Percentiles rank a stretch among this genome's conserved stretches.
Conservation (phyloP, 352 stramenopile genomes). For the Globisporangium emineosum region DNA sequence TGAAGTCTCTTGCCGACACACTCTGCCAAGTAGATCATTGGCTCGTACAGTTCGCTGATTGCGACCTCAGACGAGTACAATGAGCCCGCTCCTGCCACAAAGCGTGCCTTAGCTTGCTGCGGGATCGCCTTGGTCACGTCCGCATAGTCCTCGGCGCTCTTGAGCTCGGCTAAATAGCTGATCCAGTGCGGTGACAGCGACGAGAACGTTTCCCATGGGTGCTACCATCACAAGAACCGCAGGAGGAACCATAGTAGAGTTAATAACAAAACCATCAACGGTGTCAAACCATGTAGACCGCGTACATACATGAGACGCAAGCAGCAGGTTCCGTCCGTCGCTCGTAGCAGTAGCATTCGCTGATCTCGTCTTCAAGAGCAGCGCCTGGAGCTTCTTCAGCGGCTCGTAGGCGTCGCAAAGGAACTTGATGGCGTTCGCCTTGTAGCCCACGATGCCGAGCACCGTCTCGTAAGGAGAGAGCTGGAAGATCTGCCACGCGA, state of each 20-base stretch:
- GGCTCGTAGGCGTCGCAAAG: slow-evolving; percentile 65
- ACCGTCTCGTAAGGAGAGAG: slow-evolving; percentile 74
- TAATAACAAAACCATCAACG: too few relatives aligned
- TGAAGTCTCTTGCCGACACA: slow-evolving; percentile 15
- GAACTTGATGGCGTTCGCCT: slow-evolving; percentile 60
- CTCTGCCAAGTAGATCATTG: slow-evolving; percentile 73
- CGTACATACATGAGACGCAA: slow-evolving; percentile 46
- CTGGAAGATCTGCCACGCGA: slow-evolving; percentile 82
- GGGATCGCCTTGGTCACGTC: slow-evolving; percentile 47
- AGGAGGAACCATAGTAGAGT: too few relatives aligned
- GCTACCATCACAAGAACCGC: slow-evolving; percentile 27
- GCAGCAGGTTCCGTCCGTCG: slow-evolving; percentile 20
- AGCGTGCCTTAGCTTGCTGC: slow-evolving; percentile 41
- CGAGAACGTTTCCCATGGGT: slow-evolving; percentile 87
- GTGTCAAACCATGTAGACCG: too few relatives aligned
- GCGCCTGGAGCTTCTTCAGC: slow-evolving; percentile 52
- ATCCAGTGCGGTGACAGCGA: slow-evolving; percentile 69
- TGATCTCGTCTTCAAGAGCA: slow-evolving; percentile 37
- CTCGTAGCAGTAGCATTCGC: slow-evolving; percentile 5
- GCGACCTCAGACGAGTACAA: slow-evolving; percentile 30
- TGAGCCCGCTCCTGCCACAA: slow-evolving; percentile 34
- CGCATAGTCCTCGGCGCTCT: slow-evolving; percentile 43
- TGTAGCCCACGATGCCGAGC: slow-evolving; percentile 56
- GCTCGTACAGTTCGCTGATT: slow-evolving; percentile 69
- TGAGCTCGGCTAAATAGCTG: slow-evolving; percentile 37